Percentiles rank a stretch among this genome's conserved stretches.
These are phyloP conservation scores for Syncephalastrum sp. DNA, from an alignment of 371 early-diverging fungal species.

Conservation along the genomic window DNA sequence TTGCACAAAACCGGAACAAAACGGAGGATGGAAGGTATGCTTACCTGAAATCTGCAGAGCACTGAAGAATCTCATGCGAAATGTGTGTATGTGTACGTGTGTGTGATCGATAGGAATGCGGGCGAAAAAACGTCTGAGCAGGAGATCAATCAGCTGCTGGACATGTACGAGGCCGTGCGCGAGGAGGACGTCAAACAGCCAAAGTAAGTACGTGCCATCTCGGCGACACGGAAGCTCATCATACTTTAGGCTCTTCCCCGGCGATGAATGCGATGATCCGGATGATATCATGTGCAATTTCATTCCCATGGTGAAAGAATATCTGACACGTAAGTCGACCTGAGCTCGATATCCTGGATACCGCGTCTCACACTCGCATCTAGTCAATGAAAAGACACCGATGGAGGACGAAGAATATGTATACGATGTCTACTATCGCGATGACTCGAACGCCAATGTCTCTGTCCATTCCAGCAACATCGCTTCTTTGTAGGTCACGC, in stretches of 20 bases:
- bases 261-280: conserved; percentile 38
- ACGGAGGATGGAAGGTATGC: conserved; percentile 21
- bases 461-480: conserved; percentile 29
- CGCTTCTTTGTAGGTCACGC: conserved; percentile 47
- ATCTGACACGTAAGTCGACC: conserved; percentile 51
- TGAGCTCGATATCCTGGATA: background rate
- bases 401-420: conserved; percentile 53
- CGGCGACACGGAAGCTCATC: background rate
- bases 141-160: conserved; percentile 46
- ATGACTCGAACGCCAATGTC: conserved; percentile 31
- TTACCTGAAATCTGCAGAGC: background rate
- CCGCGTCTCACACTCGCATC: background rate
- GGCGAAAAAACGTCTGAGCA: conserved; percentile 23
- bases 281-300: conserved; percentile 72
- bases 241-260: conserved; percentile 25
- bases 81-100: background rate
- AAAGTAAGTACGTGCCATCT: conserved; percentile 6
- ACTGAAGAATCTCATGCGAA: background rate
- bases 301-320: conserved; percentile 74
- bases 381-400: conserved; percentile 33
- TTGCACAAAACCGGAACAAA: conserved; percentile 51
- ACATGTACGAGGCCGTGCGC: conserved; percentile 70
- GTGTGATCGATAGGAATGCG: background rate
- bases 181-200: conserved; percentile 41
- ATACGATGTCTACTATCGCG: conserved; percentile 62